Conservation (phyloP, 352 stramenopile species). For the Pythium phragmiticola region DNA sequence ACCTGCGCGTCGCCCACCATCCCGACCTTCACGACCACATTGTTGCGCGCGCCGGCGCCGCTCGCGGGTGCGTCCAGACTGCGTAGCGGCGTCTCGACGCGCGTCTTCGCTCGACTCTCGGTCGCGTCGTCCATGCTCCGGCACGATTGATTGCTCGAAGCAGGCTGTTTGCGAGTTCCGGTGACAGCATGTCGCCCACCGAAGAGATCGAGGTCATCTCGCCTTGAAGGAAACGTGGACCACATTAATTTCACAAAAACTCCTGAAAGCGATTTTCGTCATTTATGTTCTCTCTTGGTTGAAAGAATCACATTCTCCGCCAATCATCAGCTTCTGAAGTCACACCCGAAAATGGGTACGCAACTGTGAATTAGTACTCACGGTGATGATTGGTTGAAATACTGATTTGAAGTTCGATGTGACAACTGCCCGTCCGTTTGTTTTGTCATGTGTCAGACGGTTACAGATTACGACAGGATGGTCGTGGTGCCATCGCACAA, state of each 20-base stretch:
- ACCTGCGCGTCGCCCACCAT: constrained; percentile 95
- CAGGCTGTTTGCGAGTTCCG: background rate
- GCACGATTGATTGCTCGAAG: background rate
- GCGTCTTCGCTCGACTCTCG: constrained; percentile 14
- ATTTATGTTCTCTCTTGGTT: constrained; percentile 5
- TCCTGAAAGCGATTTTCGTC: background rate
- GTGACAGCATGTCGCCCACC: constrained; percentile 1
- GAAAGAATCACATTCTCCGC: background rate
- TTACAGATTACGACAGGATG: background rate
- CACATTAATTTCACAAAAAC: constrained; percentile 7
- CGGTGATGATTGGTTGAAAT: background rate
- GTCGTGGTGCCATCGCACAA: background rate
- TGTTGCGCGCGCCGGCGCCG: constrained; percentile 63
- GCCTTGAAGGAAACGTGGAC: background rate
- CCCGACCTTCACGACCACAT: constrained; percentile 90
- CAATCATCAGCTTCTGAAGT: no score
- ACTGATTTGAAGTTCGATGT: background rate
- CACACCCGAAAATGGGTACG: no score
- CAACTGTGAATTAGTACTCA: background rate
- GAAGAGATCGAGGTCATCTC: background rate
- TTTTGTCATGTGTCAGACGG: background rate
- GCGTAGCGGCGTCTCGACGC: constrained; percentile 22
- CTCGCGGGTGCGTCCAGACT: constrained; percentile 28
- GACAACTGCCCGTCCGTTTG: constrained; percentile 7
- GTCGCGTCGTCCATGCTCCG: constrained; percentile 21